Conservation (phyloP, 768 basidiomycete species). For the Peribolospora kevripleyi region DNA sequence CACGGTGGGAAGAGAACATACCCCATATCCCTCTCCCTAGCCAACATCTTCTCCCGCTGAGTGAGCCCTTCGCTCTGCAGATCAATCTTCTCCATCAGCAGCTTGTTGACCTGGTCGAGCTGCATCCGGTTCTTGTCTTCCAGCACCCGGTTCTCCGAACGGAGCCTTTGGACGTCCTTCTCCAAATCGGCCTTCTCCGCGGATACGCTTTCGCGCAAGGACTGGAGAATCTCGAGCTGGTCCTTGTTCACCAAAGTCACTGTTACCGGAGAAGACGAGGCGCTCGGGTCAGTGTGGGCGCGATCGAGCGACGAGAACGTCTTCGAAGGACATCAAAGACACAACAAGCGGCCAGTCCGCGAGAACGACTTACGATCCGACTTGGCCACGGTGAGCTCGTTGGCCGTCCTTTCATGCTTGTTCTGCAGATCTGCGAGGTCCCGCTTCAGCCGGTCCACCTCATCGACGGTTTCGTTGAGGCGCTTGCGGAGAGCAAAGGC, state of each 20-base stretch:
- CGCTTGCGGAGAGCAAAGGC: constrained; percentile 69
- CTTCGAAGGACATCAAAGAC: background rate
- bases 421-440: constrained; percentile 48
- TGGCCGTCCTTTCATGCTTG: constrained; percentile 33
- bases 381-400: constrained; percentile 56
- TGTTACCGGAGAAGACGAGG: constrained; percentile 15
- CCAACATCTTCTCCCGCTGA: constrained; percentile 62
- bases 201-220: constrained; percentile 63
- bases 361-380: constrained; percentile 41
- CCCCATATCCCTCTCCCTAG: constrained; percentile 68
- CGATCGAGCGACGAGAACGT: background rate
- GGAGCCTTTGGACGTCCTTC: constrained; percentile 37
- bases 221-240: constrained; percentile 67
- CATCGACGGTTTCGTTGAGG: constrained; percentile 63
- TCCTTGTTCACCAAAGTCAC: constrained; percentile 82
- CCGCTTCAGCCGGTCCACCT: constrained; percentile 45
- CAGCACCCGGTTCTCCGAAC: constrained; percentile 43
- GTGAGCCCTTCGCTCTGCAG: constrained; percentile 76
- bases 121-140: constrained; percentile 72
- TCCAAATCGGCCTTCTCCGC: constrained; percentile 61
- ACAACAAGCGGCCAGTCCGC: constrained; percentile 3
- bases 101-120: constrained; percentile 55
- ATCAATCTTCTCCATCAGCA: constrained; percentile 77
- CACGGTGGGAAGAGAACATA: constrained; percentile 17
- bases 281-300: background rate